A percentile compares a stretch with the other conserved stretches of the same genome.
Conservation (phyloP, 768 basidiomycete species). For the Phylloporus arenicola region DNA sequence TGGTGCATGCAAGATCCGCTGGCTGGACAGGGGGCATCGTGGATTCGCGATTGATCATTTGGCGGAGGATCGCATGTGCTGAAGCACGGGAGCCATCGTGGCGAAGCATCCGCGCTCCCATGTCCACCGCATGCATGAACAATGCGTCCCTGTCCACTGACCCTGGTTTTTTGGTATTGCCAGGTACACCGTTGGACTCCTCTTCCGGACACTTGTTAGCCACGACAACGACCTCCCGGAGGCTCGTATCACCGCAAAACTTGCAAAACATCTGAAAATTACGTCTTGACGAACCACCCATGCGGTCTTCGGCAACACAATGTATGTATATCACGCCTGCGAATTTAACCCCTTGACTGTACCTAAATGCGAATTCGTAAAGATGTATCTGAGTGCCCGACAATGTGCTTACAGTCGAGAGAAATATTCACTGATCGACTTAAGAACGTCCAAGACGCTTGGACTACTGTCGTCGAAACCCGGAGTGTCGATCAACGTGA, state of each 20-base stretch:
- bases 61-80: slow-evolving; percentile 41
- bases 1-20: slow-evolving; percentile 38
- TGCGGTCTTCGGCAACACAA: slow-evolving; percentile 39
- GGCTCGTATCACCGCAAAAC: slow-evolving; percentile 44
- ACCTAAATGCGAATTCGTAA: slow-evolving; percentile 4
- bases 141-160: slow-evolving; percentile 33
- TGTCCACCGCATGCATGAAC: slow-evolving; percentile 43
- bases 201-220: slow-evolving; percentile 44
- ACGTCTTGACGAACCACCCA: slow-evolving; percentile 38
- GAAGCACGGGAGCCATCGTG: slow-evolving; percentile 39
- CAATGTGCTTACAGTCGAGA: slow-evolving; percentile 17
- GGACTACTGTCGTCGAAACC: slow-evolving; percentile 50
- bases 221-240: slow-evolving; percentile 43
- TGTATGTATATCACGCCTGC: slow-evolving; percentile 50
- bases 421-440: slow-evolving; percentile 36
- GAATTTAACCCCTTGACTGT: slow-evolving; percentile 29
- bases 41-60: slow-evolving; percentile 35
- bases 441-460: slow-evolving; percentile 42
- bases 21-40: slow-evolving; percentile 35
- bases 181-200: slow-evolving; percentile 26
- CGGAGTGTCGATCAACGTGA: slow-evolving; percentile 53
- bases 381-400: neutral
- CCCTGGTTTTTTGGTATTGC: slow-evolving; percentile 35
- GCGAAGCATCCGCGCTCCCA: slow-evolving; percentile 39
- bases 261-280: slow-evolving; percentile 44